Percentiles rank a stretch among this genome's conserved stretches.
phyloP scores from a whole-genome alignment of 345 rosid genomes.

The Corymbia maculata region DNA sequence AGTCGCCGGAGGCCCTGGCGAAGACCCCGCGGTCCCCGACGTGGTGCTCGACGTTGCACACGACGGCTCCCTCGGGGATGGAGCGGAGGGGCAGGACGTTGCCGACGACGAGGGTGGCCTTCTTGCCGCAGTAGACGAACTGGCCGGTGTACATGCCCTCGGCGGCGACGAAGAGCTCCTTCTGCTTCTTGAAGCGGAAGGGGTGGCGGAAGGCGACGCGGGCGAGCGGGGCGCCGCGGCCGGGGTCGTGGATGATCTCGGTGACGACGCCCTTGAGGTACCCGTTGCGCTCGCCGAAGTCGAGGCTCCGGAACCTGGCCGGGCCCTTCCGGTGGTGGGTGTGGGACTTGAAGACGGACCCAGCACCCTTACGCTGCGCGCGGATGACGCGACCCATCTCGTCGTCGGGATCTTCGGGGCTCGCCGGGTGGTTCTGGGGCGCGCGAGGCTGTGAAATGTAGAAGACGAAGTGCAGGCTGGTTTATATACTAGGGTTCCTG shows the following conservation, averaged over 20 bases:
- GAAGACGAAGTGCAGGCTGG: not conserved
- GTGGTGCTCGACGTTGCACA: conserved; percentile 42
- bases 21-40: conserved; percentile 41
- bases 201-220: conserved; percentile 37
- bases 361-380: conserved; percentile 50
- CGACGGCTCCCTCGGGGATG: conserved; percentile 43
- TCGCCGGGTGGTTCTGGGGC: not conserved
- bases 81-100: conserved; percentile 41
- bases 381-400: conserved; percentile 40
- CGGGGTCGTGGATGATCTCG: conserved; percentile 42
- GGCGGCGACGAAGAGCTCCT: conserved; percentile 47
- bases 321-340: conserved; percentile 51
- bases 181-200: conserved; percentile 38
- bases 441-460: not conserved
- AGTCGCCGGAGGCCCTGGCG: conserved; percentile 33
- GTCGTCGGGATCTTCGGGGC: not conserved
- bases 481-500: not conserved
- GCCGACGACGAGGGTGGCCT: conserved; percentile 48
- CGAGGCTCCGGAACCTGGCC: conserved; percentile 39
- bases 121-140: conserved; percentile 57
- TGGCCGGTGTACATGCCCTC: conserved; percentile 47
- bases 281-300: conserved; percentile 43
- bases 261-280: conserved; percentile 35
- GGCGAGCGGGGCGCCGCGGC: conserved; percentile 39
- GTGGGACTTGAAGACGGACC: conserved; percentile 46